Conservation (phyloP, 1,284 basidiomycete species). For the Trichosporon inkin region DNA sequence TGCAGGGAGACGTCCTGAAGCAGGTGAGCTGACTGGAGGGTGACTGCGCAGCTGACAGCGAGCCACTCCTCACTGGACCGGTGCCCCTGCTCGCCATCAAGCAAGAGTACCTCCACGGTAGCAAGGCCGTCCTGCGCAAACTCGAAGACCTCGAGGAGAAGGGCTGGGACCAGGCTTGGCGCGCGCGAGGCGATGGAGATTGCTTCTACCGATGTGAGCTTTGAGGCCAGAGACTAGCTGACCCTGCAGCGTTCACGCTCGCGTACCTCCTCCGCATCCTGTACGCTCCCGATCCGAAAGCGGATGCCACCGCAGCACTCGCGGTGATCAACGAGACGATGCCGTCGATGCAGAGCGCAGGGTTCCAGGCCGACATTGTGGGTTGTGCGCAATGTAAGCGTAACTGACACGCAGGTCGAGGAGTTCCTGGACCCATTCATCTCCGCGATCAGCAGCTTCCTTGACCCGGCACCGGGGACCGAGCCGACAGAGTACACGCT, state of each 20-base stretch:
- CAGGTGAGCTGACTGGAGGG: slow-evolving; percentile 26
- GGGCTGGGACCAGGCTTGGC: slow-evolving; percentile 63
- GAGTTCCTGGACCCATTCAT: slow-evolving; percentile 45
- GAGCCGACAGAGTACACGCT: slow-evolving; percentile 49
- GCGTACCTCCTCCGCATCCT: slow-evolving; percentile 63
- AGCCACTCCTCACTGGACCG: slow-evolving; percentile 50
- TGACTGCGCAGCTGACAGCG: background rate
- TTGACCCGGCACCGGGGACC: slow-evolving; percentile 29
- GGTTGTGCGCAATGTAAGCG: background rate
- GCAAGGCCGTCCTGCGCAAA: slow-evolving; percentile 58
- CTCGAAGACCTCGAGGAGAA: slow-evolving; percentile 60
- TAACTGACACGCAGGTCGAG: slow-evolving; percentile 32
- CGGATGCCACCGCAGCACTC: slow-evolving; percentile 57
- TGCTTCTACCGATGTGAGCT: slow-evolving; percentile 71
- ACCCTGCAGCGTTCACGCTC: slow-evolving; percentile 60
- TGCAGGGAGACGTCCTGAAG: slow-evolving; percentile 36
- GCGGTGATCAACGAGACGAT: slow-evolving; percentile 58
- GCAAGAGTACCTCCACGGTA: slow-evolving; percentile 62
- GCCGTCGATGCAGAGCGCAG: slow-evolving; percentile 58
- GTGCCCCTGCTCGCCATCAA: slow-evolving; percentile 44
- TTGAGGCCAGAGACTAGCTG: background rate
- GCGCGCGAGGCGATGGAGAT: slow-evolving; percentile 68
- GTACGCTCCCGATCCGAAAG: slow-evolving; percentile 50
- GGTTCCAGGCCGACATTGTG: slow-evolving; percentile 62
- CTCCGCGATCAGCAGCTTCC: slow-evolving; percentile 33